Percentiles rank a stretch among this genome's conserved stretches.
Evolutionary conservation across 192 early-diverging fungal genomes (phyloP).

Genomic region (Entomortierella chlamydospora): DNA sequence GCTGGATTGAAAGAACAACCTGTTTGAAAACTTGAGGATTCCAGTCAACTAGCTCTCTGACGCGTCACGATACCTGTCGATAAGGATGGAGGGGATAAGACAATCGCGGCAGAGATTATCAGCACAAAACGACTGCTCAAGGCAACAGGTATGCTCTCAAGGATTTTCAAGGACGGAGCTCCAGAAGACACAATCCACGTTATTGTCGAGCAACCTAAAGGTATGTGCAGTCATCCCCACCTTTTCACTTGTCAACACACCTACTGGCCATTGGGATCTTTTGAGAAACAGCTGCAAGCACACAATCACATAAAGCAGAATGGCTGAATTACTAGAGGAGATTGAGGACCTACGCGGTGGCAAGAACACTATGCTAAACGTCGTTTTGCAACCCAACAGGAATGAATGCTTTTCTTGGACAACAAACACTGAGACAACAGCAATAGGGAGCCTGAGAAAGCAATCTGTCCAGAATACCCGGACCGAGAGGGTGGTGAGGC

Average conservation of each 20-base stretch:
- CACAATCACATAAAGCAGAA: constrained; percentile 1
- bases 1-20: too few relatives aligned
- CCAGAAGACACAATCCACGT: constrained; percentile 13
- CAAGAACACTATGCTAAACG: constrained; percentile 15
- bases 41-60: constrained; percentile 16
- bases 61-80: constrained; percentile 4
- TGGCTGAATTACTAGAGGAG: constrained; percentile 6
- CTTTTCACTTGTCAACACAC: too few relatives aligned
- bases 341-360: constrained; percentile 13
- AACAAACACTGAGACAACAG: constrained; percentile 16
- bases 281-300: neutral
- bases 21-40: too few relatives aligned
- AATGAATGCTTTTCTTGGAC: constrained; percentile 23
- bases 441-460: constrained; percentile 2
- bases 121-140: neutral
- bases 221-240: constrained; percentile 9
- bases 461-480: constrained; percentile 7
- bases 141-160: neutral
- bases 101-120: neutral
- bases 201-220: constrained; percentile 16
- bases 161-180: neutral
- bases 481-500: constrained; percentile 21
- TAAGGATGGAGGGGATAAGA: neutral
- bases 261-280: too few relatives aligned
- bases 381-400: constrained; percentile 10